Conservation (phyloP, 768 basidiomycete genomes). For the Suillus subaureus region DNA sequence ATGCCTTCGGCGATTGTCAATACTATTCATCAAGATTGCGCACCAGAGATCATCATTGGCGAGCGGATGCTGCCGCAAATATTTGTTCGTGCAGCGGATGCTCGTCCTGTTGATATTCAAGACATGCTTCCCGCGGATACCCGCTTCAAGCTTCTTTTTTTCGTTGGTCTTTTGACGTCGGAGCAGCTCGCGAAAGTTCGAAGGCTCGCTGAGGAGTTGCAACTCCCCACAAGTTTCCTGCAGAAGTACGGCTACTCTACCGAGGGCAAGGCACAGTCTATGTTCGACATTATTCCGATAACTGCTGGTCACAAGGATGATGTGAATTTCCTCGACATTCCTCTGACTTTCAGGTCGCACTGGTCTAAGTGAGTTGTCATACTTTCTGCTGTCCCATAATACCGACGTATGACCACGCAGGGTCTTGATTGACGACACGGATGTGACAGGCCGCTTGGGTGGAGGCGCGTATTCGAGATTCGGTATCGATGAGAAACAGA, state of each 20-base stretch:
- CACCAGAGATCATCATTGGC: conserved; percentile 37
- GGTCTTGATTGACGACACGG: conserved; percentile 60
- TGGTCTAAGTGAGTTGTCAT: conserved; percentile 42
- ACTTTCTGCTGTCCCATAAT: neutral
- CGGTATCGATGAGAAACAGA: conserved; percentile 38
- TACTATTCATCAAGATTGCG: conserved; percentile 30
- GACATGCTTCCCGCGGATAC: conserved; percentile 41
- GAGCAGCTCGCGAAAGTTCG: conserved; percentile 23
- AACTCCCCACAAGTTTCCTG: conserved; percentile 28
- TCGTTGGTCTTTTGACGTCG: conserved; percentile 32
- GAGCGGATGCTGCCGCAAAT: conserved; percentile 40
- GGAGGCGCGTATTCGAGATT: conserved; percentile 60
- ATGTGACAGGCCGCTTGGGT: conserved; percentile 45
- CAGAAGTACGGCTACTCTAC: conserved; percentile 25
- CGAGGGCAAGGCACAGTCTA: conserved; percentile 20
- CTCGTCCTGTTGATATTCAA: conserved; percentile 40
- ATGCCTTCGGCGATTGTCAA: conserved; percentile 38
- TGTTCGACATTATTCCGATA: conserved; percentile 37
- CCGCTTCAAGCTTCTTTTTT: conserved; percentile 41
- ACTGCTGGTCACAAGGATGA: conserved; percentile 32
- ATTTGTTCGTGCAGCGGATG: conserved; percentile 39
- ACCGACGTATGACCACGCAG: conserved; percentile 33
- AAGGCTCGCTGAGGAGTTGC: conserved; percentile 29
- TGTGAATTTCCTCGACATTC: conserved; percentile 37
- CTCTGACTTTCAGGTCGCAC: conserved; percentile 38